Conservation (phyloP, 2,329 filamentous ascomycete genomes). For the Fusarium citri region DNA sequence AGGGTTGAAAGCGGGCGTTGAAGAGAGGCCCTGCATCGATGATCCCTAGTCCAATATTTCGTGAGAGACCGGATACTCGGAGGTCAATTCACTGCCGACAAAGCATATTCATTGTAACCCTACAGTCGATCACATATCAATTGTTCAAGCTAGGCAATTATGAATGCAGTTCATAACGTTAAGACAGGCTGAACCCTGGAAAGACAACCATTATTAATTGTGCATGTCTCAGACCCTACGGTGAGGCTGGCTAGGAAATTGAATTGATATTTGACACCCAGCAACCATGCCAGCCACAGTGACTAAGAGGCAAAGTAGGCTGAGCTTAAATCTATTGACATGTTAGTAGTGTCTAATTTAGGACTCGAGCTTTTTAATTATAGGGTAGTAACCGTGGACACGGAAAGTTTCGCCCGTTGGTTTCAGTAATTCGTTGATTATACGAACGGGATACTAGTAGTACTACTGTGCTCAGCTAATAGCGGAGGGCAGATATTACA, state of each 20-base stretch:
- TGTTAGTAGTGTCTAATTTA: background rate
- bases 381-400: background rate
- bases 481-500: background rate
- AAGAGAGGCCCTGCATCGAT: constrained; percentile 6
- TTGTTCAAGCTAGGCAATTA: background rate
- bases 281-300: constrained; percentile 4
- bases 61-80: constrained; percentile 1
- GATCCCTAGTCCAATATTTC: constrained; percentile 6
- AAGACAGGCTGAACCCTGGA: constrained; percentile 1
- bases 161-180: background rate
- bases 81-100: constrained; percentile 10
- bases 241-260: constrained; percentile 33
- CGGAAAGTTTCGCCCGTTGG: background rate
- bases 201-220: background rate
- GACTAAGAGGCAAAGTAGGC: background rate
- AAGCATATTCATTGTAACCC: constrained; percentile 15
- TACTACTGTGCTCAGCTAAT: background rate
- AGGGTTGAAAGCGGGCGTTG: constrained; percentile 11
- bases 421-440: background rate
- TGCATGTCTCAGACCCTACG: constrained; percentile 27
- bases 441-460: background rate
- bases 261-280: background rate
- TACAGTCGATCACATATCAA: constrained; percentile 15
- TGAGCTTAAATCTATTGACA: background rate
- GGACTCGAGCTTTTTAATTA: background rate